phyloP scores from a whole-genome alignment of 2,329 filamentous ascomycete species.

The Trichoderma sp. region DNA sequence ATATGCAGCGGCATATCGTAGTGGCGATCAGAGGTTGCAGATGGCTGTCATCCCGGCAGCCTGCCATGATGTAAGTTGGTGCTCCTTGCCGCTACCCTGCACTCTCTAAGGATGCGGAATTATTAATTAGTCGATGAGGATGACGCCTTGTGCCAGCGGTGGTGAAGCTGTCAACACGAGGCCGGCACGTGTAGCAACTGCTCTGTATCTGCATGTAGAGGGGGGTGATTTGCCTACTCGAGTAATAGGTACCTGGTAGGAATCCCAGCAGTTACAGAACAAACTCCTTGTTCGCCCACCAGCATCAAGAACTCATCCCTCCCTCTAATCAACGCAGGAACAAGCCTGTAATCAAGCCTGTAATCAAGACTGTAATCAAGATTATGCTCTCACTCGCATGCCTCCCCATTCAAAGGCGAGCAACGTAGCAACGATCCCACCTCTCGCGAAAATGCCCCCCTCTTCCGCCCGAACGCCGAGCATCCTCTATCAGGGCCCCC shows the following conservation, averaged over 20 bases:
- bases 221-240: too few relatives aligned
- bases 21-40: neutral
- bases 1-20: neutral
- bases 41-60: neutral
- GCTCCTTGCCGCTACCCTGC: neutral
- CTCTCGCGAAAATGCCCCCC: neutral
- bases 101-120: neutral
- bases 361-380: too few relatives aligned
- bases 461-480: neutral
- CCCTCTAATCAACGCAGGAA: neutral
- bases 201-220: too few relatives aligned
- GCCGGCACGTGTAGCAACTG: too few relatives aligned
- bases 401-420: too few relatives aligned
- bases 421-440: too few relatives aligned
- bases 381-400: too few relatives aligned
- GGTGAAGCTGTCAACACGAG: neutral
- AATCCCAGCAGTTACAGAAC: too few relatives aligned
- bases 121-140: neutral
- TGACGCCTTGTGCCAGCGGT: neutral
- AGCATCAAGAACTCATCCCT: neutral
- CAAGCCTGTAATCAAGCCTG: neutral
- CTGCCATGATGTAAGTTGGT: neutral
- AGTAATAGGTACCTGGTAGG: too few relatives aligned
- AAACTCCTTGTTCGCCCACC: neutral
- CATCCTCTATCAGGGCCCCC: neutral